Percentiles rank a stretch among this genome's conserved stretches.
phyloP scores from a whole-genome alignment of 129 eudicot genomes.

The Solidago caesia region DNA sequence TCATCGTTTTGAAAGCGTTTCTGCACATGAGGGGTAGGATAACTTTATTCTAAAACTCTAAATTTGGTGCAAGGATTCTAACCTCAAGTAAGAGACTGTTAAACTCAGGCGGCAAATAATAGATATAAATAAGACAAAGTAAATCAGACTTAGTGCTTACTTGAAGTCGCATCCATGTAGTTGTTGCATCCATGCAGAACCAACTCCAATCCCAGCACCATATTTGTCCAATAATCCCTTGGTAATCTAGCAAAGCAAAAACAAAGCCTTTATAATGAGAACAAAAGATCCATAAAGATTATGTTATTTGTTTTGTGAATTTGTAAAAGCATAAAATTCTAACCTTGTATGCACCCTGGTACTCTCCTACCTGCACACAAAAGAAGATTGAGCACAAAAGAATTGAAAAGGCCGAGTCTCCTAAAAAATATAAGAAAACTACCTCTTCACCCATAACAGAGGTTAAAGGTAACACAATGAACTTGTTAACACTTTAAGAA shows the following conservation, averaged over 20 bases:
- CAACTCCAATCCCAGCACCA: too few relatives aligned
- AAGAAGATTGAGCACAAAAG: slow-evolving; percentile 11
- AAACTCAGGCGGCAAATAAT: too few relatives aligned
- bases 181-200: too few relatives aligned
- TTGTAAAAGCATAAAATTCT: slow-evolving; percentile 8
- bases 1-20: slow-evolving; percentile 81
- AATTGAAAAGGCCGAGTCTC: neutral
- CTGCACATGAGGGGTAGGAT: slow-evolving; percentile 44
- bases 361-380: slow-evolving; percentile 70
- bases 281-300: slow-evolving; percentile 3
- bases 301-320: neutral
- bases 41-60: neutral
- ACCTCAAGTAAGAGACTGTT: too few relatives aligned
- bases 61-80: too few relatives aligned
- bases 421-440: neutral
- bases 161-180: too few relatives aligned
- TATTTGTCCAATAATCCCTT: slow-evolving; percentile 77
- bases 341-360: slow-evolving; percentile 94
- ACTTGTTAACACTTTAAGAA: too few relatives aligned
- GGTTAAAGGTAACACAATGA: too few relatives aligned
- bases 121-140: too few relatives aligned
- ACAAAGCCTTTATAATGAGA: slow-evolving; percentile 3
- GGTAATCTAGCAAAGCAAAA: slow-evolving; percentile 41
- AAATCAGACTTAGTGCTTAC: too few relatives aligned
- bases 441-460: slow-evolving; percentile 91